Conservation (phyloP, 2,329 filamentous ascomycete species). For the Aspergillus sp. region DNA sequence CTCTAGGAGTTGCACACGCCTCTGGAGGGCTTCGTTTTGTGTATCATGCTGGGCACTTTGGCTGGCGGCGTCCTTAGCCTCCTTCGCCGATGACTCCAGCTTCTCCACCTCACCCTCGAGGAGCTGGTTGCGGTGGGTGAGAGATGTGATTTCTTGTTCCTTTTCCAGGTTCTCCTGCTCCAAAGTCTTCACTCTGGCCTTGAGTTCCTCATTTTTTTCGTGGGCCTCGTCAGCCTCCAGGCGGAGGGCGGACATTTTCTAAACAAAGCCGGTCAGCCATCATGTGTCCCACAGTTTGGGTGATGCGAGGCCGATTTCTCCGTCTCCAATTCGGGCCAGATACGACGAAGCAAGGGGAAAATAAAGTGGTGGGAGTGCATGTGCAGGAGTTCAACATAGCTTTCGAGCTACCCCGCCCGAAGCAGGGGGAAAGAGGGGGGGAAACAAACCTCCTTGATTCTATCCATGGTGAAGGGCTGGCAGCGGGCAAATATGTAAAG, state of each 20-base stretch:
- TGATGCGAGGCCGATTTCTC: slow-evolving; percentile 1
- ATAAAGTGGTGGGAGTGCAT: slow-evolving; percentile 17
- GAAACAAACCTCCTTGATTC: slow-evolving; percentile 79
- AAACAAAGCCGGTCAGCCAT: slow-evolving; percentile 20
- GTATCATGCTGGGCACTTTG: slow-evolving; percentile 79
- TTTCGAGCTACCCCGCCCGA: slow-evolving; percentile 42
- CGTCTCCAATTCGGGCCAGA: slow-evolving; percentile 3
- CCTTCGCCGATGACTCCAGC: slow-evolving; percentile 78
- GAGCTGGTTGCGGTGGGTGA: slow-evolving; percentile 91
- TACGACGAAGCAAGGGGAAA: slow-evolving; percentile 12
- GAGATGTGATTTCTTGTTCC: slow-evolving; percentile 96
- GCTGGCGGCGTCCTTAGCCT: slow-evolving; percentile 82
- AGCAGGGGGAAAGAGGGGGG: slow-evolving; percentile 23
- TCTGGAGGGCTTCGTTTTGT: slow-evolving; percentile 87
- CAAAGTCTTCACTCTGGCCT: slow-evolving; percentile 80
- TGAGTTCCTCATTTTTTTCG: slow-evolving; percentile 81
- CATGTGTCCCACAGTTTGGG: neutral
- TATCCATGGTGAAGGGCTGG: slow-evolving; percentile 65
- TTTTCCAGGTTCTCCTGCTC: slow-evolving; percentile 95
- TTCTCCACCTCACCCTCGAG: slow-evolving; percentile 92
- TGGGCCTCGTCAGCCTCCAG: slow-evolving; percentile 86
- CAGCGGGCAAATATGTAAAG: slow-evolving; percentile 27
- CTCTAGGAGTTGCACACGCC: slow-evolving; percentile 92
- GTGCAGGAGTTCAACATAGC: slow-evolving; percentile 25
- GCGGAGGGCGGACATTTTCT: slow-evolving; percentile 96